phyloP scores from a whole-genome alignment of 805 yeast genomes.

The Saccharomycopsis schoenii region DNA sequence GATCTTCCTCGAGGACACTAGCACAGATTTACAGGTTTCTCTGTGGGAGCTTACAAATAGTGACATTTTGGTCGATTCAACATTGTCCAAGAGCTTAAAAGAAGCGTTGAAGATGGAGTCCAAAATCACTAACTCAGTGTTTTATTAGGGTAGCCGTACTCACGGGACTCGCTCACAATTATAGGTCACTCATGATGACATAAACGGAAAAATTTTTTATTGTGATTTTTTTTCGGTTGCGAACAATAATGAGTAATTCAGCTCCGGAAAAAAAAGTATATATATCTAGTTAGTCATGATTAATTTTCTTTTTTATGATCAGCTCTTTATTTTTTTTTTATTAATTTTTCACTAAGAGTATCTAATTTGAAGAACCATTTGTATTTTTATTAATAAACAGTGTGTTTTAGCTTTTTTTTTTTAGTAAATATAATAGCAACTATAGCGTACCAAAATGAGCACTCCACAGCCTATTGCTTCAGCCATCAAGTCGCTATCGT shows the following conservation, averaged over 20 bases:
- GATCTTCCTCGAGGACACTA: not conserved
- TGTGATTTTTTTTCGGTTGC: not conserved
- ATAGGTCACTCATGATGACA: not conserved
- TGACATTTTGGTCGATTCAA: not conserved
- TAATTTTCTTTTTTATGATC: not conserved
- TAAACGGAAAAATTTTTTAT: not conserved
- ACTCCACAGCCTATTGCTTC: slow-evolving; percentile 17
- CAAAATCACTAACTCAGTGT: not conserved
- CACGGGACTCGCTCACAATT: not conserved
- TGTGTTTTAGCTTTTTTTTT: no score
- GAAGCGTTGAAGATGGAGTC: not conserved
- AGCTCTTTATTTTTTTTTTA: not conserved
- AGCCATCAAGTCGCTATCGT: slow-evolving; percentile 5
- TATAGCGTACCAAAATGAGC: slow-evolving; percentile 1
- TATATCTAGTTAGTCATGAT: not conserved
- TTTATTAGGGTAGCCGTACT: not conserved
- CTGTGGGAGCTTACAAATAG: not conserved
- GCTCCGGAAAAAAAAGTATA: not conserved
- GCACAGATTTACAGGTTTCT: not conserved
- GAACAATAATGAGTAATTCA: not conserved
- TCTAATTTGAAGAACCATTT: no score
- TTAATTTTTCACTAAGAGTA: not conserved
- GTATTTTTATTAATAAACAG: not conserved
- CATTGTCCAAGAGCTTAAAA: not conserved
- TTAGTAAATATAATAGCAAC: no score